Percentiles rank a stretch among this genome's conserved stretches.
Conservation (phyloP, 1,284 basidiomycete genomes). For the Coriolopsis trogii region DNA sequence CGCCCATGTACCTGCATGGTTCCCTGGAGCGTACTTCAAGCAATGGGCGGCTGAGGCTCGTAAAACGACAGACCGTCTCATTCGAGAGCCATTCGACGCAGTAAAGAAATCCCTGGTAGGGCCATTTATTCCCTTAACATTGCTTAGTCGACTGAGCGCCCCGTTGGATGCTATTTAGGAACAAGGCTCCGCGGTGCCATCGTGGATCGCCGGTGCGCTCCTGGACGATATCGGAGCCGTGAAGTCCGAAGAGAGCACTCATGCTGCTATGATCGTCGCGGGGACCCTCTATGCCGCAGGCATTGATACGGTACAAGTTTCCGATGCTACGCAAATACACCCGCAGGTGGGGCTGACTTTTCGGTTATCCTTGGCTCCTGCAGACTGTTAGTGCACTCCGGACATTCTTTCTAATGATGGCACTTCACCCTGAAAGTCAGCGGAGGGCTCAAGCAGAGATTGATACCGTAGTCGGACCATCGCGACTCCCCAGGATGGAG, state of each 20-base stretch:
- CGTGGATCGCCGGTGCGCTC: background rate
- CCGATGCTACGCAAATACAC: slow-evolving; percentile 12
- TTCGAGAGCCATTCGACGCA: background rate
- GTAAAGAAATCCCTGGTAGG: background rate
- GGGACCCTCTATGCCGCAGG: slow-evolving; percentile 18
- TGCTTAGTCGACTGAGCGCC: background rate
- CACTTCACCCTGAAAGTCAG: slow-evolving; percentile 40
- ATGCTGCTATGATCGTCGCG: background rate
- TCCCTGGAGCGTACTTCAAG: background rate
- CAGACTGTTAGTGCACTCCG: background rate
- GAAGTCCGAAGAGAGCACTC: background rate
- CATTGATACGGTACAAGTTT: slow-evolving; percentile 36
- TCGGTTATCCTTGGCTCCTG: background rate
- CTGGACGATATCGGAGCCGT: background rate
- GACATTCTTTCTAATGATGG: slow-evolving; percentile 28
- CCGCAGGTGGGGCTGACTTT: no score
- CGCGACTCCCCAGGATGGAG: slow-evolving; percentile 39
- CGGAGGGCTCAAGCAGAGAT: slow-evolving; percentile 44
- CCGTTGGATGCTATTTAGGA: background rate
- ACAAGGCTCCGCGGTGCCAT: background rate
- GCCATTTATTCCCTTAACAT: background rate
- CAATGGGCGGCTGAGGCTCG: background rate
- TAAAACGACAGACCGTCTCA: background rate
- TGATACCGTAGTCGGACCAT: slow-evolving; percentile 39
- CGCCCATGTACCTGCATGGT: background rate